Conservation (phyloP, 176 grass and related monocot genomes). For the Cocos nucifera region DNA sequence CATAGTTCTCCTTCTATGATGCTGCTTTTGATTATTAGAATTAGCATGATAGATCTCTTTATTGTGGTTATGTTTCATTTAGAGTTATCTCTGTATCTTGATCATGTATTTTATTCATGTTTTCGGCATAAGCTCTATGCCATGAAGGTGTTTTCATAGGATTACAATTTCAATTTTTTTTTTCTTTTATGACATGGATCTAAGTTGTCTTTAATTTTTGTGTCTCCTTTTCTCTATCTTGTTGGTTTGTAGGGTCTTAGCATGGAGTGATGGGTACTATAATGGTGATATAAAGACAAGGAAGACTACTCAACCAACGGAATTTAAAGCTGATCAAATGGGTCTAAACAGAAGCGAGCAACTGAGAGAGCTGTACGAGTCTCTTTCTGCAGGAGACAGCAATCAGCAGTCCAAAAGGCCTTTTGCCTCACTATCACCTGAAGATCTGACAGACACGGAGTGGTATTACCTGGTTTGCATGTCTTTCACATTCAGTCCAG, state of each 20-base stretch:
- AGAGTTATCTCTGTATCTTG: no score
- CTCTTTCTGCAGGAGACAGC: slow-evolving; percentile 47
- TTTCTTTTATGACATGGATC: no score
- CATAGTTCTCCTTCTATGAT: no score
- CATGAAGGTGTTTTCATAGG: no score
- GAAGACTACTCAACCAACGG: slow-evolving; percentile 48
- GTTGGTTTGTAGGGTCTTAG: slow-evolving; percentile 27
- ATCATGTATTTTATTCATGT: no score
- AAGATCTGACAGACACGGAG: slow-evolving; percentile 65
- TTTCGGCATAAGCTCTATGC: no score
- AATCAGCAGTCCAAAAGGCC: slow-evolving; percentile 58
- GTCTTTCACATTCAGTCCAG: slow-evolving; percentile 62
- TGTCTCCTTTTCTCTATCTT: neutral
- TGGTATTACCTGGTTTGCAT: slow-evolving; percentile 96
- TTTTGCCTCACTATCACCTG: slow-evolving; percentile 48
- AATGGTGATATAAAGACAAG: slow-evolving; percentile 92
- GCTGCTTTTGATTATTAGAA: no score
- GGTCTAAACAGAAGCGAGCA: slow-evolving; percentile 61
- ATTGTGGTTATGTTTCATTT: no score
- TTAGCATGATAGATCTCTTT: no score
- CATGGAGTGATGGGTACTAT: slow-evolving; percentile 81
- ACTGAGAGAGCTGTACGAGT: slow-evolving; percentile 70
- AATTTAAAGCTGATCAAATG: slow-evolving; percentile 50
- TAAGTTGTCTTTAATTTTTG: no score
- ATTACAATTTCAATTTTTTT: no score